A percentile compares a stretch with the other conserved stretches of the same genome.
phyloP scores from a whole-genome alignment of 2,329 filamentous ascomycete genomes.

The Penicillium sp. region DNA sequence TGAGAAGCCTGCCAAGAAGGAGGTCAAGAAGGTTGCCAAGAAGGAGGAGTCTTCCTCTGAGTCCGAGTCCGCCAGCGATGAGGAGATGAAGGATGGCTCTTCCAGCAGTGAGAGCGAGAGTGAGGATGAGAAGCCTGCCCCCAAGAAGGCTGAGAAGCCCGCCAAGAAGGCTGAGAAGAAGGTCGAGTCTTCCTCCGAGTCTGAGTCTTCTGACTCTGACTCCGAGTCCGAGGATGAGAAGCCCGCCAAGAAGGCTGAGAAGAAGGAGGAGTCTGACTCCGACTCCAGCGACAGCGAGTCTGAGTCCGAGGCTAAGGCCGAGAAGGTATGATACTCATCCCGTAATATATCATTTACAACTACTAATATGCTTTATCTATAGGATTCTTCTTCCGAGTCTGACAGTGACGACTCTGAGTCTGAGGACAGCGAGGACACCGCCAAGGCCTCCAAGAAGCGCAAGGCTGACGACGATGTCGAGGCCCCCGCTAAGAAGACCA shows the following conservation, averaged over 20 bases:
- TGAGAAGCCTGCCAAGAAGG: slow-evolving; percentile 38
- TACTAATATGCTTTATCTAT: slow-evolving; percentile 1
- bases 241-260: slow-evolving; percentile 30
- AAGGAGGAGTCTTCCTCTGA: slow-evolving; percentile 37
- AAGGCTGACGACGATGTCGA: slow-evolving; percentile 50
- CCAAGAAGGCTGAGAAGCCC: slow-evolving; percentile 25
- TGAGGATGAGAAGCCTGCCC: slow-evolving; percentile 37
- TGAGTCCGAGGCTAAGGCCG: slow-evolving; percentile 30
- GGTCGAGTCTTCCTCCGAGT: slow-evolving; percentile 34
- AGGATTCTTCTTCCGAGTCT: slow-evolving; percentile 32
- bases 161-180: slow-evolving; percentile 21
- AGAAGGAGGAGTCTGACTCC: slow-evolving; percentile 20
- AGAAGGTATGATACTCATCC: slow-evolving; percentile 25
- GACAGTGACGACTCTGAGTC: slow-evolving; percentile 35
- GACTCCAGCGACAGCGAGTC: slow-evolving; percentile 30
- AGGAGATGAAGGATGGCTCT: slow-evolving; percentile 35
- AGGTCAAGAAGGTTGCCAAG: slow-evolving; percentile 25
- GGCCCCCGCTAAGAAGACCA: slow-evolving; percentile 61
- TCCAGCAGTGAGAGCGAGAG: slow-evolving; percentile 21
- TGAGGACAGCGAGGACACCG: slow-evolving; percentile 34
- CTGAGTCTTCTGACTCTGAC: slow-evolving; percentile 21
- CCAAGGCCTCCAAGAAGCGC: slow-evolving; percentile 47
- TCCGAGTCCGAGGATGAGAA: slow-evolving; percentile 30
- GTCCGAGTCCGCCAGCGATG: slow-evolving; percentile 36
- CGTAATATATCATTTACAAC: slow-evolving; percentile 7